These are phyloP conservation scores for Lentinus tigrinus DNA, from an alignment of 768 basidiomycete species.

Conservation along the genomic window DNA sequence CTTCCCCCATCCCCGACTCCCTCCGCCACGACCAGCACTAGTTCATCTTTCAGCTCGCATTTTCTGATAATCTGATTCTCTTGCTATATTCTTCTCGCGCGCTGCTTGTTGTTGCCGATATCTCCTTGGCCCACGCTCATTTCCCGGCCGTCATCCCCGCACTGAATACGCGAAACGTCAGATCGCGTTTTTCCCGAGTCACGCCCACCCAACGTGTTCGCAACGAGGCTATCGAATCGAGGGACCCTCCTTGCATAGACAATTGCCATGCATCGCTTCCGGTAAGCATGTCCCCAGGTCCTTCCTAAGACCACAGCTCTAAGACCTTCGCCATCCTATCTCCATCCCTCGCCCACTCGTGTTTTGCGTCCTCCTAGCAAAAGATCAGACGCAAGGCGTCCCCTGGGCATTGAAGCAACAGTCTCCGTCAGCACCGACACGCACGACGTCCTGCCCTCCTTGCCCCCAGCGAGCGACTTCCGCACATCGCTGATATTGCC, in stretches of 20 bases:
- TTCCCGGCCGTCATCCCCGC: slow-evolving; percentile 6
- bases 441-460: slow-evolving; percentile 46
- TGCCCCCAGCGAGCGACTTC: slow-evolving; percentile 75
- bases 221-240: slow-evolving; percentile 48
- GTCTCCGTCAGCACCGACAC: slow-evolving; percentile 21
- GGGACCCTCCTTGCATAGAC: slow-evolving; percentile 16
- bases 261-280: slow-evolving; percentile 71
- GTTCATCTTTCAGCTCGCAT: slow-evolving; percentile 8
- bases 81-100: slow-evolving; percentile 13
- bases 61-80: slow-evolving; percentile 20
- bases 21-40: not conserved
- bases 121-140: slow-evolving; percentile 3
- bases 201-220: slow-evolving; percentile 59
- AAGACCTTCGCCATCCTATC: not conserved
- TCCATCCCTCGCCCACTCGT: slow-evolving; percentile 8
- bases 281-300: slow-evolving; percentile 49
- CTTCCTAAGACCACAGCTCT: slow-evolving; percentile 28
- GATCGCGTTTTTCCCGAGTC: slow-evolving; percentile 12
- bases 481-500: slow-evolving; percentile 84
- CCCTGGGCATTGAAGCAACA: slow-evolving; percentile 35
- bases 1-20: slow-evolving; percentile 27
- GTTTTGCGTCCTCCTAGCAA: slow-evolving; percentile 47
- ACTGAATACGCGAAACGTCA: slow-evolving; percentile 15
- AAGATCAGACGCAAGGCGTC: slow-evolving; percentile 70
- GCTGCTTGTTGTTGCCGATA: slow-evolving; percentile 10